Conservation (phyloP, 2,329 filamentous ascomycete species). For the Neobulgaria alba region DNA sequence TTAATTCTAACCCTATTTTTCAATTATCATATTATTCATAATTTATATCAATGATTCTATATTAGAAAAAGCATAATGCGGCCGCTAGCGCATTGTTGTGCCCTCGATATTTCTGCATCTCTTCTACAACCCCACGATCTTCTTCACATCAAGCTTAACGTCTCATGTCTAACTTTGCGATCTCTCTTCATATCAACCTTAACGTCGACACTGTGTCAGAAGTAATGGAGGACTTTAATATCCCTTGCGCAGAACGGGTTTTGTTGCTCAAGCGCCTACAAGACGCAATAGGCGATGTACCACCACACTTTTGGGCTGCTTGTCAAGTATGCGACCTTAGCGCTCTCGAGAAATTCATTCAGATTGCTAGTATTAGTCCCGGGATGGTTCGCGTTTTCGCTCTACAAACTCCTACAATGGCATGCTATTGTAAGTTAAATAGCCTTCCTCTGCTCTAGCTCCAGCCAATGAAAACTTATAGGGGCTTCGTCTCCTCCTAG, state of each 20-base stretch:
- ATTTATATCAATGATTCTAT: no score
- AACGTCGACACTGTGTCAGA: background rate
- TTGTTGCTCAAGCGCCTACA: slow-evolving; percentile 10
- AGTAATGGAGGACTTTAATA: slow-evolving; percentile 14
- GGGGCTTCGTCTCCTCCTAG: slow-evolving; percentile 7
- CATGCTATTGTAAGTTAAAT: slow-evolving; percentile 11
- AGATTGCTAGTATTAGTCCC: slow-evolving; percentile 2
- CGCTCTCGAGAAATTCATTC: slow-evolving; percentile 8
- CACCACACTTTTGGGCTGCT: slow-evolving; percentile 14
- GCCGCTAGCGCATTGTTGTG: no score
- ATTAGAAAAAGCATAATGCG: no score
- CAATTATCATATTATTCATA: no score
- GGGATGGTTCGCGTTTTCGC: background rate
- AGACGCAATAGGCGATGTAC: slow-evolving; percentile 8
- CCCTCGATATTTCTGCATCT: no score
- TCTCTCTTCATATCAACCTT: background rate
- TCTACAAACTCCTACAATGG: slow-evolving; percentile 5
- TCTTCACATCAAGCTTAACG: no score
- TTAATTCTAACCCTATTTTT: no score
- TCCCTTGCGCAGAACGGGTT: slow-evolving; percentile 10
- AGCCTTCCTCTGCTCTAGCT: slow-evolving; percentile 3
- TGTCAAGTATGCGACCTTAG: slow-evolving; percentile 14
- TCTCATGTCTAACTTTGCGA: no score
- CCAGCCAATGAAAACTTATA: slow-evolving; percentile 12
- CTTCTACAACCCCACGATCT: no score